phyloP scores from a whole-genome alignment of 345 rosid genomes.

The Sonneratia caseolaris region DNA sequence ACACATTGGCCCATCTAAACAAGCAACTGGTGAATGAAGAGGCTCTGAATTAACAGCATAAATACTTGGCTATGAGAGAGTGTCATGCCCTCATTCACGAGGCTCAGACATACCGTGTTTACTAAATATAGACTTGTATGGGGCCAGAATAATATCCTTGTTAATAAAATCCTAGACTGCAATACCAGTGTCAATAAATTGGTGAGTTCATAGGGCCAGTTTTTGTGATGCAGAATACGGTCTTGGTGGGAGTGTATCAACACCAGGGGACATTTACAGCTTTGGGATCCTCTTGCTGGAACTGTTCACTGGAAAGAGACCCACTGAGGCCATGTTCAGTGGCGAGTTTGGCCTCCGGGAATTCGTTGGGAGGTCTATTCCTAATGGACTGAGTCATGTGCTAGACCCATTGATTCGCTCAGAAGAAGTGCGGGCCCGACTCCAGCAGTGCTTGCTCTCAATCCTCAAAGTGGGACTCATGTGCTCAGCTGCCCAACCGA shows the following conservation, averaged over 20 bases:
- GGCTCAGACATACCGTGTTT: neutral
- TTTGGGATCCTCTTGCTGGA: neutral
- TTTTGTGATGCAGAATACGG: neutral
- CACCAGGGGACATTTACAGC: neutral
- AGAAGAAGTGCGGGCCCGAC: neutral
- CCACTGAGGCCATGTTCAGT: slow-evolving; percentile 4
- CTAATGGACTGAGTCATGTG: neutral
- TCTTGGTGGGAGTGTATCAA: neutral
- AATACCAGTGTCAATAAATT: neutral
- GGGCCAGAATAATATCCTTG: no score
- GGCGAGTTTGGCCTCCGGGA: slow-evolving; percentile 7
- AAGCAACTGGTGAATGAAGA: no score
- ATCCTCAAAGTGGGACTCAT: slow-evolving; percentile 2
- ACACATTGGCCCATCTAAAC: no score
- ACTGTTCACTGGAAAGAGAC: slow-evolving; percentile 5
- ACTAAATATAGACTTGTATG: neutral
- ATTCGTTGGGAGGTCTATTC: slow-evolving; percentile 1
- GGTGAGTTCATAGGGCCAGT: neutral
- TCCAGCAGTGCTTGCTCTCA: neutral
- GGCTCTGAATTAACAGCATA: no score
- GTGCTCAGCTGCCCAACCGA: slow-evolving; percentile 6
- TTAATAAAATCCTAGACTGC: neutral
- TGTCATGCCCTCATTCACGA: no score
- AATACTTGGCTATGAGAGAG: no score
- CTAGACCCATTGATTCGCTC: neutral